These are phyloP conservation scores for Auriculariales sp. DNA, from an alignment of 768 basidiomycete species.

Conservation along the genomic window DNA sequence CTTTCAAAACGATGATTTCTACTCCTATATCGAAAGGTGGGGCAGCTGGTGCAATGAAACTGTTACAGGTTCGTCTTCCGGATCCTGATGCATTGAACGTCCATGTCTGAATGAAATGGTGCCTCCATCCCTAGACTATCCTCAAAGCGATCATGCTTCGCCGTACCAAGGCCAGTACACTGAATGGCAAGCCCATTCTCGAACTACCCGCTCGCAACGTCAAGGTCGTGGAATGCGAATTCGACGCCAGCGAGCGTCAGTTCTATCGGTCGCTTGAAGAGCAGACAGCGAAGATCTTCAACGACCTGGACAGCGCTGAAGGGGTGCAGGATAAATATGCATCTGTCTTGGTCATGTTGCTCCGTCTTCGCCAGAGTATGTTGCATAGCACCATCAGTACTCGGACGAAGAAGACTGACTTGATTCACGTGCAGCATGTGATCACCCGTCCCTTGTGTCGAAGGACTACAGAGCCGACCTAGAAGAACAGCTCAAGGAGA, in stretches of 20 bases:
- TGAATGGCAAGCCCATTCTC: slow-evolving; percentile 73
- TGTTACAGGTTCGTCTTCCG: slow-evolving; percentile 47
- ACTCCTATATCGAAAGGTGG: slow-evolving; percentile 62
- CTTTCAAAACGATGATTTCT: slow-evolving; percentile 66
- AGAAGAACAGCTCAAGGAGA: slow-evolving; percentile 42
- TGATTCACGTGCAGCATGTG: slow-evolving; percentile 65
- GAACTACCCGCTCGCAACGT: slow-evolving; percentile 65
- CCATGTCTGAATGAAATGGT: not conserved
- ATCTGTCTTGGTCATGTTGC: slow-evolving; percentile 50
- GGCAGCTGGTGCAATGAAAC: slow-evolving; percentile 60
- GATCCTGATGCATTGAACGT: too few relatives aligned
- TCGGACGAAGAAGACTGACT: slow-evolving; percentile 39
- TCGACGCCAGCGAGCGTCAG: slow-evolving; percentile 56
- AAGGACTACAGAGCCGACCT: slow-evolving; percentile 71
- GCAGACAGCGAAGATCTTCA: slow-evolving; percentile 42
- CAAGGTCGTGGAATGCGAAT: slow-evolving; percentile 58
- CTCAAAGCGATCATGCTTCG: slow-evolving; percentile 81
- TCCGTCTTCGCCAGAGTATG: slow-evolving; percentile 81
- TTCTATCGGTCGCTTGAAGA: slow-evolving; percentile 68
- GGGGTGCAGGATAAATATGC: slow-evolving; percentile 48
- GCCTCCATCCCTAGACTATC: slow-evolving; percentile 36
- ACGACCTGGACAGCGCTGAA: slow-evolving; percentile 44
- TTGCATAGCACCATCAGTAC: too few relatives aligned
- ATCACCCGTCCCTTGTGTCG: slow-evolving; percentile 72
- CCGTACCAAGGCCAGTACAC: slow-evolving; percentile 54